These are phyloP conservation scores for Pelargonium fulgidum DNA, from an alignment of 441 rosid genomes.

Conservation along the genomic window DNA sequence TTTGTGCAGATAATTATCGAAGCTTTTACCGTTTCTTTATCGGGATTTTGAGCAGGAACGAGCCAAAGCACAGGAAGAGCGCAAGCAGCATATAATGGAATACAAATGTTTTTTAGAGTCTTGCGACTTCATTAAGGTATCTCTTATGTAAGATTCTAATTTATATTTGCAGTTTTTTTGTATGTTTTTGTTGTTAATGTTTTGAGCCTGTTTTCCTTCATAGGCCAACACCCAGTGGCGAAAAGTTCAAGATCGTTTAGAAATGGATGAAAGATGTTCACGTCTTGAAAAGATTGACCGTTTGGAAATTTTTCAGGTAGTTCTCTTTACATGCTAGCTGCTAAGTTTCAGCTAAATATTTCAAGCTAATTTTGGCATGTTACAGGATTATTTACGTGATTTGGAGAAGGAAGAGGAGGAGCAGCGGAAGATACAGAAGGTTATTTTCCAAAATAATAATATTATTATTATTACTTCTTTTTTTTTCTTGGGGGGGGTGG, in stretches of 20 bases:
- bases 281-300: slow-evolving; percentile 65
- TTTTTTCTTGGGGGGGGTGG: slow-evolving; percentile 12
- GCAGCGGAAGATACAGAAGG: slow-evolving; percentile 62
- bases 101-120: slow-evolving; percentile 57
- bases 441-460: slow-evolving; percentile 13
- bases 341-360: slow-evolving; percentile 1
- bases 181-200: slow-evolving; percentile 16
- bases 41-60: slow-evolving; percentile 42
- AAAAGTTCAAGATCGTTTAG: slow-evolving; percentile 68
- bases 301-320: slow-evolving; percentile 61
- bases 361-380: slow-evolving; percentile 26
- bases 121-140: slow-evolving; percentile 66
- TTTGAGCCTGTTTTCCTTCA: slow-evolving; percentile 15
- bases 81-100: slow-evolving; percentile 45
- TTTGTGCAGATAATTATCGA: not conserved
- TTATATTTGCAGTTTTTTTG: slow-evolving; percentile 10
- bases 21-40: slow-evolving; percentile 18
- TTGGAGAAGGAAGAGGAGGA: slow-evolving; percentile 70
- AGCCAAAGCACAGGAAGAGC: slow-evolving; percentile 49
- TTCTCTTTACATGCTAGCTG: slow-evolving; percentile 12
- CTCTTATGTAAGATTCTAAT: slow-evolving; percentile 11
- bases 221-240: slow-evolving; percentile 77
- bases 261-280: slow-evolving; percentile 61
- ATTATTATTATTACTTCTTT: slow-evolving; percentile 5
- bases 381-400: slow-evolving; percentile 53